These are phyloP conservation scores for Jamesozyma rosinii DNA, from an alignment of 805 yeast genomes.

Conservation along the genomic window DNA sequence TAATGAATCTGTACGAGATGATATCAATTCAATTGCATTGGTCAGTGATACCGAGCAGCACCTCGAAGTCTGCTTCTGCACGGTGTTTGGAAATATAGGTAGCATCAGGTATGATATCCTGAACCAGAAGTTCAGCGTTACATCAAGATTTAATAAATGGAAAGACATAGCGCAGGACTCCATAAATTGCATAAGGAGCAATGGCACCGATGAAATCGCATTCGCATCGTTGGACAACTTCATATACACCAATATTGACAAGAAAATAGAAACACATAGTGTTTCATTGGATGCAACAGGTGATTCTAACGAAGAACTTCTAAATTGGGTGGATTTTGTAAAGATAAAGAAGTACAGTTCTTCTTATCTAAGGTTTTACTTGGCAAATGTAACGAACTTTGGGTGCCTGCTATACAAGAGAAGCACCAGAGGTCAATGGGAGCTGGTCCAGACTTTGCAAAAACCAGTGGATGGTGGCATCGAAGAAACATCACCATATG, in stretches of 20 bases:
- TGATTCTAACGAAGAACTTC: neutral
- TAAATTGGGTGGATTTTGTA: slow-evolving; percentile 10
- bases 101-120: slow-evolving; percentile 7
- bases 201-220: neutral
- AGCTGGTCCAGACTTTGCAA: slow-evolving; percentile 5
- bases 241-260: slow-evolving; percentile 7
- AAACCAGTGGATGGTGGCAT: neutral
- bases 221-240: slow-evolving; percentile 11
- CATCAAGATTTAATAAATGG: slow-evolving; percentile 1
- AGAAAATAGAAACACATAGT: slow-evolving; percentile 5
- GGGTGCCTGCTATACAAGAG: slow-evolving; percentile 18
- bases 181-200: slow-evolving; percentile 4
- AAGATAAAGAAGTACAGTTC: slow-evolving; percentile 12
- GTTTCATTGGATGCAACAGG: neutral
- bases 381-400: slow-evolving; percentile 12
- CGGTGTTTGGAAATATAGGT: slow-evolving; percentile 9
- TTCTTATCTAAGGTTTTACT: slow-evolving; percentile 6
- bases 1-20: slow-evolving; percentile 1
- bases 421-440: slow-evolving; percentile 17
- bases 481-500: slow-evolving; percentile 7
- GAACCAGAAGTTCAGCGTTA: slow-evolving; percentile 5
- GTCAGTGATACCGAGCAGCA: neutral
- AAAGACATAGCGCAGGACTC: slow-evolving; percentile 3
- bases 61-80: slow-evolving; percentile 5
- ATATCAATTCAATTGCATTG: slow-evolving; percentile 1